phyloP scores from a whole-genome alignment of 2,329 filamentous ascomycete species.

The Arthrocladium fulminans region DNA sequence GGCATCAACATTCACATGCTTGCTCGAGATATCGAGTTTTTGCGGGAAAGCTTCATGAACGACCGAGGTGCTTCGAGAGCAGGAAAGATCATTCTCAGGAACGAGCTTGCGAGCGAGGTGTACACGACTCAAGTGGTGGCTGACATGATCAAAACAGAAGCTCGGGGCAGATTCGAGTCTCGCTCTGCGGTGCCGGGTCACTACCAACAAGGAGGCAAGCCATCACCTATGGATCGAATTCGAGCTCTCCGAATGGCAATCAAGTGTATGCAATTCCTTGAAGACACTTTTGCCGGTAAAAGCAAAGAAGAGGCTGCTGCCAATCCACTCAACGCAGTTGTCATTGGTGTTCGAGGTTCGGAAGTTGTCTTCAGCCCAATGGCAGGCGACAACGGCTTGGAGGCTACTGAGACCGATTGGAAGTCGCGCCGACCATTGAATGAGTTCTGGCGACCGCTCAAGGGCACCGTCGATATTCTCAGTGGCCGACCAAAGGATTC shows the following conservation, averaged over 20 bases:
- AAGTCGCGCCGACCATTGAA: slow-evolving; percentile 71
- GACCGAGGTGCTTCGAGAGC: slow-evolving; percentile 84
- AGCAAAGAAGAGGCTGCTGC: slow-evolving; percentile 58
- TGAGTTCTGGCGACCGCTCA: slow-evolving; percentile 77
- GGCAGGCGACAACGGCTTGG: slow-evolving; percentile 54
- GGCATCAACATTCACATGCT: slow-evolving; percentile 92
- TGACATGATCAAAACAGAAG: slow-evolving; percentile 90
- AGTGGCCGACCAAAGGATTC: slow-evolving; percentile 55
- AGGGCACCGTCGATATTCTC: slow-evolving; percentile 73
- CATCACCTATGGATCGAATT: slow-evolving; percentile 91
- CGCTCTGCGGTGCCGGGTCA: slow-evolving; percentile 87
- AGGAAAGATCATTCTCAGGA: slow-evolving; percentile 90
- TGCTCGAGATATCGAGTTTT: slow-evolving; percentile 75
- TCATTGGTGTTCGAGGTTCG: slow-evolving; percentile 89
- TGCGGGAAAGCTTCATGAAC: slow-evolving; percentile 73
- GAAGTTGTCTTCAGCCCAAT: slow-evolving; percentile 81
- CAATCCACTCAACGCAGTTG: slow-evolving; percentile 63
- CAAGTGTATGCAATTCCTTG: slow-evolving; percentile 87
- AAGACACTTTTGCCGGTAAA: slow-evolving; percentile 58
- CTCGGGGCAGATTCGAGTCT: slow-evolving; percentile 83
- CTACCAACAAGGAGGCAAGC: slow-evolving; percentile 87
- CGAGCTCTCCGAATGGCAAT: slow-evolving; percentile 86
- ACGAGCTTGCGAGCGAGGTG: slow-evolving; percentile 83
- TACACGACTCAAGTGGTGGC: slow-evolving; percentile 91
- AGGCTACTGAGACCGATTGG: slow-evolving; percentile 87